Evolutionary conservation across 2,329 filamentous ascomycete species (phyloP), one percentile per base, ranked within the genome.

Genomic region (Cladosporium sp.): DNA sequence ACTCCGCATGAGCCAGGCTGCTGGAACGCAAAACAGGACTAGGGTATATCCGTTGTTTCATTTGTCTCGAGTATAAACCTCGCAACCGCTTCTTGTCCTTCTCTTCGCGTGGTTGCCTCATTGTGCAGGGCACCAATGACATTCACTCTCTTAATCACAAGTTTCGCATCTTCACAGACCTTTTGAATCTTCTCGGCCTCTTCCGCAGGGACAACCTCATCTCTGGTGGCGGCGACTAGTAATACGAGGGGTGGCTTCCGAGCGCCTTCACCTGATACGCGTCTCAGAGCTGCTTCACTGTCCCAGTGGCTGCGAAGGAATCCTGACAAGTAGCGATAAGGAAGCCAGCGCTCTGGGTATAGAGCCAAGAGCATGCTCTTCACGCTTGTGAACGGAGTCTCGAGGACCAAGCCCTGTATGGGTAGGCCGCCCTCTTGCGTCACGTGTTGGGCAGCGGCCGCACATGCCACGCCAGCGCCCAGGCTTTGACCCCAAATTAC

Each of bases 401-500:
- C 87, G 1, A 92, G 74, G 9, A 92, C 74, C 46, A 92, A 56
- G 1, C 78, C 72, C 41, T 45, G 58, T 58, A 16, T 55, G 52
- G 3, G 54, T 35, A 40, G 52, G 31, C 22, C 45, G 51, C n/a
- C 33, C 72, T 43, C 70, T 57, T 34, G 77, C 65, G 34, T 64
- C 63, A 72, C 56, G 68, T 74, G 68, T 28, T 59, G 62, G 2
- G 72, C 76, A 11, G 80, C 77, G 2, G 84, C 76, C 46, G 79
- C 82, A 13, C 82, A 83, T 10, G 84, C 86, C 40, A 91, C 79
- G 1, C 84, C 87, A 22, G 83, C 80, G 1, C 88, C 87, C 50
- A 91, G 82, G 57, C 84, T 89, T 66, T 91, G 87, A 0, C 87
- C 87, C 86, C 87, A 91, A 9, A 91, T 69, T 1, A 89, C 63